Base-by-base conservation (phyloP, 1,284 basidiomycete genomes). In the Naganishia sp. region DNA sequence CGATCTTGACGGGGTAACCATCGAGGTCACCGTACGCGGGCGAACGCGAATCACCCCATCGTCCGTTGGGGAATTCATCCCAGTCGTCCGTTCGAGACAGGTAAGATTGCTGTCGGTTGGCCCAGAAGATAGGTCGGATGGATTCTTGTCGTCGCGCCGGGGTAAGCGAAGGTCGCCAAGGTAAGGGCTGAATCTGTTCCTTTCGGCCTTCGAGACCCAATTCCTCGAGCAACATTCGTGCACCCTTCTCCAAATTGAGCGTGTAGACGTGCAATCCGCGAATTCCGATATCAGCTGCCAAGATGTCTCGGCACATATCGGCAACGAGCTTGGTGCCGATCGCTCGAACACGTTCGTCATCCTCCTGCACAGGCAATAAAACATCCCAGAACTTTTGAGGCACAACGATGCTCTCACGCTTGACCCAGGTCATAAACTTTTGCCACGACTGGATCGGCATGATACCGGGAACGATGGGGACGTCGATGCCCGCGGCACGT, bases 41-140 rank as follows among this genome's bases (percentile, higher is more conserved):
- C 83, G 90, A 92, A 64, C 95, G 87, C 18, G 95, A 90, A 80
- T 99, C 95, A 74, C 96, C 95, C 79, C 96, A 99, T 72, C 95
- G 90, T 70, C 95, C 96, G 79, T 99, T 99, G 63, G 95, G 95
- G 79, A 97, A 99, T 80, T 99, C 95, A 80, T 99, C 96, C 95
- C 95, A 99, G 75, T 94, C 90, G 77, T 92, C 90, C 25, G 92
- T 95, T 60, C 94, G 88, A 16, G 90, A 90, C 49, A 95, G 83
- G 78, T 95, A 95, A 3, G 92, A 95, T 75, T 92, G 89, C 53
- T 91, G 86, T 50, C 93, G 85, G 81, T 97, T 95, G 23, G 92
- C 91, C 92, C 79, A 79, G 67, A 81, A 96, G 75, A 97, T 96
- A 3, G 94, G 94, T 54, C 94, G 88, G 72, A 94, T 96, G 48